Base-by-base conservation (phyloP, 495 filamentous ascomycete genomes). In the Penicillium turbatum region DNA sequence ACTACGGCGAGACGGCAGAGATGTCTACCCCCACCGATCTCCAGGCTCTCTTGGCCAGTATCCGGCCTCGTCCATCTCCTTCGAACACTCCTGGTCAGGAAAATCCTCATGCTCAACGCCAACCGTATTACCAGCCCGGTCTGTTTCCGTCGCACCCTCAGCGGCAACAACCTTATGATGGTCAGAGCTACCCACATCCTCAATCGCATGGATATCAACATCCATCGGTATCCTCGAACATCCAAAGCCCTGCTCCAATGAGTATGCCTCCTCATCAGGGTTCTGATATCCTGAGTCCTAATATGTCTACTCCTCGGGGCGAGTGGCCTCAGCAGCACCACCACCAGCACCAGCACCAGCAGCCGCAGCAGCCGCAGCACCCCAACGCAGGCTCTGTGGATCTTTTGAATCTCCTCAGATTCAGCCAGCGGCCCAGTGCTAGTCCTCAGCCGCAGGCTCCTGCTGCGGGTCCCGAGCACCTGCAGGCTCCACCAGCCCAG, bases 351-450 rank as follows among this genome's bases (percentile, higher is more conserved):
- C 21, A 24, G 21, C 21, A 2, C 4, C 21, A 24, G 21, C 21
- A 24, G 21, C 21, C 21, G 44, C 50, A 35, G 46, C 59, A 57
- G 26, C 53, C 39, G 13, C 66, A 65, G 42, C 68, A 65, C 60
- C 57, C 61, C 46, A 76, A 82, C 48, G 70, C 80, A 47, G 77
- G 75, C 73, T 85, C 77, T 47, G 83, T 71, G 40, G 89, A 86
- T 63, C 72, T 98, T 57, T 77, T 98, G 64, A 93, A 86, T 62
- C 79, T 98, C 36, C 80, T 98, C 44, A 90, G 90, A 72, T 96
- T 91, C 72, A 89, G 82, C 59, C 80, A 88, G 56, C 63, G 72
- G 15, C 51, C 66, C 17, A 56, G 57, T 40, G 54, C 68, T 50
- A 48, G 65, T 39, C 52, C 64, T 35, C 68, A 64, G 11, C 71